Evolutionary conservation across 192 early-diverging fungal genomes (phyloP), one percentile per base, ranked within the genome.

Genomic region (Obelidium mucronatum): DNA sequence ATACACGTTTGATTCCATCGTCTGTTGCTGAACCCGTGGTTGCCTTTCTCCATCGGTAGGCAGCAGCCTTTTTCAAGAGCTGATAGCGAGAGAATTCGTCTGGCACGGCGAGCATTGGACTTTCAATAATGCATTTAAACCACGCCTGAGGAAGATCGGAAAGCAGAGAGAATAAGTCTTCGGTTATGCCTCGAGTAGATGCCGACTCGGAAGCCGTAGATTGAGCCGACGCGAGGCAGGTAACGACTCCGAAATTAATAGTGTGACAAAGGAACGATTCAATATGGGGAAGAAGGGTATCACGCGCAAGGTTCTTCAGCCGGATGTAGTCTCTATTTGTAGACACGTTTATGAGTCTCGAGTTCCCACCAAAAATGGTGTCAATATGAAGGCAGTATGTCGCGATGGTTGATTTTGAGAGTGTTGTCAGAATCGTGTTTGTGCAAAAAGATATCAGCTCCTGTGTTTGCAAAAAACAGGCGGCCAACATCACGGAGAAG

Each of bases 51-150:
- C 78, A 48, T 2, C 83, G 78, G 34, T 52, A 34, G n/a, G 60
- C 34, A 34, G 77, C 76, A 24, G 76, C 71, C 35, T 60, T 26
- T 60, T 82, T 85, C 36, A 85, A 58, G 31, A 86, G 53, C 56
- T 79, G 60, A 59, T 86, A 86, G n/a, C 84, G 67, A 34, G 74
- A 73, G 61, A 80, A 83, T 66, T 86, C 84, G 55, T 56, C 76
- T 22, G 67, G 52, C 1, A 83, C 73, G 36, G 75, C 74, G 3
- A 86, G 78, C 17, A 40, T 19, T 24, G 81, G 40, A 61, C 26
- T 40, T 35, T 77, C 75, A 19, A 80, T 44, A 4, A 77, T 68
- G n/a, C 28, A 52, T 42, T 55, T 33, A 40, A 80, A 58, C 79
- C 79, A 80, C 19, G 13, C 13, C 22, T 77, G 30, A 2, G 79